Evolutionary conservation across 345 rosid genomes (phyloP).

Genomic region (Kandelia obovata): DNA sequence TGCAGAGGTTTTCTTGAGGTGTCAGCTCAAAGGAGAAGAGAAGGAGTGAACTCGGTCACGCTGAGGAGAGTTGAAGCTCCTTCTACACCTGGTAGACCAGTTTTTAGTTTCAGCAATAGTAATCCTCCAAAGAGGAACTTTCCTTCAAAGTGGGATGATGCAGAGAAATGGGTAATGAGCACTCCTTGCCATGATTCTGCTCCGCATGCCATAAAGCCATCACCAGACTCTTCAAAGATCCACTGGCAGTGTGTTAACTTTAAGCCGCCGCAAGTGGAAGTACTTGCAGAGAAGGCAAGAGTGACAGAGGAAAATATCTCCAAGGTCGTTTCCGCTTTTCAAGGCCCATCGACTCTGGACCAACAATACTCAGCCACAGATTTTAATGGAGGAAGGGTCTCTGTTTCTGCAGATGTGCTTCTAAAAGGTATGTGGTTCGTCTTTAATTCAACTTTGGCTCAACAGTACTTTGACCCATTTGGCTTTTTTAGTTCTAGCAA

Average conservation of each 20-base stretch:
- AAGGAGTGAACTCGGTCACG: slow-evolving; percentile 47
- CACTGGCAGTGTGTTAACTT: slow-evolving; percentile 33
- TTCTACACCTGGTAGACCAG: slow-evolving; percentile 74
- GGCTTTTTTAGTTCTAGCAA: slow-evolving; percentile 6
- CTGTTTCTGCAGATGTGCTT: slow-evolving; percentile 44
- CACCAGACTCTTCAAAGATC: slow-evolving; percentile 30
- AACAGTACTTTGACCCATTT: slow-evolving; percentile 5
- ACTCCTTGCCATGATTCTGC: slow-evolving; percentile 62
- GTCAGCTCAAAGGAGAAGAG: slow-evolving; percentile 54
- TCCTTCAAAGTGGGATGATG: slow-evolving; percentile 96
- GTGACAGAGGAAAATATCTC: slow-evolving; percentile 47
- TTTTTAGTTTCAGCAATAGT: slow-evolving; percentile 61
- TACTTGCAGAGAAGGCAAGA: slow-evolving; percentile 63
- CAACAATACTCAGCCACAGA: slow-evolving; percentile 25
- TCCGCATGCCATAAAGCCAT: slow-evolving; percentile 49
- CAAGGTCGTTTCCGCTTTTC: slow-evolving; percentile 31
- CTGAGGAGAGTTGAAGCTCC: slow-evolving; percentile 60
- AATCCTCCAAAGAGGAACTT: slow-evolving; percentile 56
- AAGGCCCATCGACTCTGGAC: slow-evolving; percentile 34
- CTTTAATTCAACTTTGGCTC: slow-evolving; percentile 11
- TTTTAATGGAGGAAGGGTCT: slow-evolving; percentile 36
- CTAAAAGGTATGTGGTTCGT: slow-evolving; percentile 52
- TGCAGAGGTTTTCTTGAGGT: slow-evolving; percentile 35
- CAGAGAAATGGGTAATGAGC: slow-evolving; percentile 81
- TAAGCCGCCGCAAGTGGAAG: slow-evolving; percentile 43